These are phyloP conservation scores for Boletellus ananas DNA, from an alignment of 768 basidiomycete genomes.

Conservation along the genomic window DNA sequence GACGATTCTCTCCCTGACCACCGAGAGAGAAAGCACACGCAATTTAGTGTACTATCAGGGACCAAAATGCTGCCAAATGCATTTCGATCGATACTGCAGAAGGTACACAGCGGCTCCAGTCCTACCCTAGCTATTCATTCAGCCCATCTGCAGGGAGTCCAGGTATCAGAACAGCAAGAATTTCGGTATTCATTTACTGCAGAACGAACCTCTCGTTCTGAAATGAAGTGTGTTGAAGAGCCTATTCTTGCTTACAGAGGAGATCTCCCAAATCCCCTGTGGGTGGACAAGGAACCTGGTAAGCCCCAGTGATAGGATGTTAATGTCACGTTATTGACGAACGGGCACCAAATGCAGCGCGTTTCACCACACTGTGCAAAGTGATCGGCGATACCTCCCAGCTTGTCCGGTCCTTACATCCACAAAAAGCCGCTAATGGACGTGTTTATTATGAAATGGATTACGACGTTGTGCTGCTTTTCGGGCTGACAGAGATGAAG, in stretches of 20 bases:
- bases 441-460: constrained; percentile 13
- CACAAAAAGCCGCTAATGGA: not conserved
- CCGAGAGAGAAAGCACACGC: constrained; percentile 22
- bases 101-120: constrained; percentile 14
- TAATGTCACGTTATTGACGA: not conserved
- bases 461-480: constrained; percentile 36
- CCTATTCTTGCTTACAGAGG: constrained; percentile 20
- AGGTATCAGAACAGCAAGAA: constrained; percentile 12
- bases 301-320: not conserved
- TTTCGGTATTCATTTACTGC: too few species aligned
- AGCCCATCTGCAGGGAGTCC: constrained; percentile 6
- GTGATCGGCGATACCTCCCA: constrained; percentile 11
- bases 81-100: constrained; percentile 36
- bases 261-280: not conserved
- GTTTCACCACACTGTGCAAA: constrained; percentile 10
- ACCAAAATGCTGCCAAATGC: constrained; percentile 25
- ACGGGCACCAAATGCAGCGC: not conserved
- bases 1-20: constrained; percentile 35
- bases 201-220: too few species aligned
- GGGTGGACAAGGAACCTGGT: constrained; percentile 15
- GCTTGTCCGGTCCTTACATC: not conserved
- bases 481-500: constrained; percentile 43
- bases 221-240: not conserved
- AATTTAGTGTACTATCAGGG: constrained; percentile 25
- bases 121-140: not conserved